Evolutionary conservation across 140 eudicot genomes (phyloP), one percentile per base, ranked within the genome.

Genomic region (Anethum foeniculum): DNA sequence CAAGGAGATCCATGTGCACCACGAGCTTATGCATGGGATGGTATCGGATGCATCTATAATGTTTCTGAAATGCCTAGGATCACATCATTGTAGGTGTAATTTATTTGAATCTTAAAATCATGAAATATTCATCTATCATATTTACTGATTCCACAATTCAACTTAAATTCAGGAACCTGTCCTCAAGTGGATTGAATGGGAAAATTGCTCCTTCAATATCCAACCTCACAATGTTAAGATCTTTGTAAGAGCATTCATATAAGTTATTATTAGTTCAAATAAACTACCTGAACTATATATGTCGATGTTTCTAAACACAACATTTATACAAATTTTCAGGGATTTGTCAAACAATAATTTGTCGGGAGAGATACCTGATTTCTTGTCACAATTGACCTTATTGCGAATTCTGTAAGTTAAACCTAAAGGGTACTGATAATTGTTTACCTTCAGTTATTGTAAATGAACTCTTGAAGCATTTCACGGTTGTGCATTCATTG

Each of bases 1-100:
- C 90, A 88, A 84, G 93, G 91, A 36, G 96, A 91, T 83, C 91
- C 96, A 5, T 91, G 93, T 79, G 56, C 48, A 15, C 89, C 91
- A 18, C 43, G 75, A 12, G 83, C 60, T 19, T 79, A 41, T 83
- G 44, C 25, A 39, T 91, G 93, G 91, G 83, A 76, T 27, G 91
- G 93, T 10, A 4, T 91, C 6, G 39, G 28, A 16, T 91, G 93
- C 85, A 85, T 52, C 79, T 79, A 87, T 75, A 75, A 72, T 72
- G 78, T 58, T 58, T 60, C 69, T 0, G 30, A 64, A 1, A 54
- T 82, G 60, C 84, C 81, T 13, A 80, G 86, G 56, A 89, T 91
- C 77, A 77, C 52, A 39, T 84, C 80, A 13, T 75, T 89, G 93
- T 91, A 88, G 5, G 91, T 75, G 75, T 34, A 16, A 12, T 32